Percentiles rank a stretch among this genome's conserved stretches.
Evolutionary conservation across 768 basidiomycete genomes (phyloP).

Genomic region (Phallus indusiatus): DNA sequence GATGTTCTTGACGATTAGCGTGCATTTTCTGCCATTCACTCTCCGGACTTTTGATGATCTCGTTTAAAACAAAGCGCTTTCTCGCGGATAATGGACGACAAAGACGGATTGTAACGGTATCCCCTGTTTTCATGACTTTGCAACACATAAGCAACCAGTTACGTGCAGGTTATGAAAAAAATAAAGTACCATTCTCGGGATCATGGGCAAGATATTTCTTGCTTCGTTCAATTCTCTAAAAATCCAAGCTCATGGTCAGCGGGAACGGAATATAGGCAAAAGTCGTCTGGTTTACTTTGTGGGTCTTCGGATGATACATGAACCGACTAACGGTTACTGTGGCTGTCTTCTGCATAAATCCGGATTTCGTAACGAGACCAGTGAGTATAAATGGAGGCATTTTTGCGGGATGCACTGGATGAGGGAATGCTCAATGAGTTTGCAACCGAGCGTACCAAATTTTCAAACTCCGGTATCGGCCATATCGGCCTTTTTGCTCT

Average conservation of each 20-base stretch:
- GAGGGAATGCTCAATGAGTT: background rate
- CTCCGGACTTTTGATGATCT: conserved; percentile 58
- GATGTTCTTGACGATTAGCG: background rate
- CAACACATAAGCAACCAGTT: conserved; percentile 7
- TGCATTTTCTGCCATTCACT: conserved; percentile 29
- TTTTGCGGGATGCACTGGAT: background rate
- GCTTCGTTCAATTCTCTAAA: conserved; percentile 37
- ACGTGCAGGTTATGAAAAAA: background rate
- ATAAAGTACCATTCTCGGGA: conserved; percentile 53
- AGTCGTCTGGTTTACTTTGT: conserved; percentile 46
- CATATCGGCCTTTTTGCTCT: background rate
- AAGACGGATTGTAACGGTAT: conserved; percentile 69
- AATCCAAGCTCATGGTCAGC: background rate
- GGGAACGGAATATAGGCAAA: background rate
- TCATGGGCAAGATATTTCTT: conserved; percentile 78
- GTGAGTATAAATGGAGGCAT: conserved; percentile 77
- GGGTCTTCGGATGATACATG: conserved; percentile 62
- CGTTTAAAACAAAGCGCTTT: conserved; percentile 68
- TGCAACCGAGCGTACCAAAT: too few relatives aligned
- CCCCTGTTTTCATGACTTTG: conserved; percentile 41
- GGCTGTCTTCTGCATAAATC: conserved; percentile 76
- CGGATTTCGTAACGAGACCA: conserved; percentile 71
- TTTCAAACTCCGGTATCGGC: background rate
- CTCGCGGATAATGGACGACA: conserved; percentile 72
- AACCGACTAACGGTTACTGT: conserved; percentile 74